These are phyloP conservation scores for Leccinum variicolor DNA, from an alignment of 768 basidiomycete genomes.

Conservation along the genomic window DNA sequence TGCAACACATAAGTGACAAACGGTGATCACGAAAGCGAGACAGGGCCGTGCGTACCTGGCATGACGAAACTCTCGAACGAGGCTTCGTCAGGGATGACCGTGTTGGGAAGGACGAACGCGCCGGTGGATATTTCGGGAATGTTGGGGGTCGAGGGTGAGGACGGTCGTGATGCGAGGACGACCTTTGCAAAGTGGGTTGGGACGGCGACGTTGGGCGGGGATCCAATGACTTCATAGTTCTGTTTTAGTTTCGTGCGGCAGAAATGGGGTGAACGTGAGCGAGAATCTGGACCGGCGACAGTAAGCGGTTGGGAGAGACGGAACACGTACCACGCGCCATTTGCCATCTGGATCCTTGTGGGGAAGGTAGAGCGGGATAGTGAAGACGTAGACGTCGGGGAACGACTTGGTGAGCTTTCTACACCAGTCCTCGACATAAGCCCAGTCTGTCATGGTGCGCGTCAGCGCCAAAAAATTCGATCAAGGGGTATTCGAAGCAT, in stretches of 20 bases:
- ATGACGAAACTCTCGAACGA: conserved; percentile 78
- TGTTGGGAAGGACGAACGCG: conserved; percentile 95
- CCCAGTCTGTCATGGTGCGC: conserved; percentile 68
- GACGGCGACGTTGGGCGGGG: conserved; percentile 85
- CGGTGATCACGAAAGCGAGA: background rate
- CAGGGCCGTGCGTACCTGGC: conserved; percentile 50
- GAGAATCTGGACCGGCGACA: background rate
- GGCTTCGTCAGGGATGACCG: conserved; percentile 82
- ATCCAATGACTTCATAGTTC: conserved; percentile 94
- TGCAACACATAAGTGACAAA: background rate
- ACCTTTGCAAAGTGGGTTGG: conserved; percentile 99
- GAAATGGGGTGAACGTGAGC: background rate
- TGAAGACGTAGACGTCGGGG: conserved; percentile 96
- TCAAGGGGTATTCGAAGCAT: background rate
- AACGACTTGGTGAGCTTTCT: conserved; percentile 83
- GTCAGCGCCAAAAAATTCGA: background rate
- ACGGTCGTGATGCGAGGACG: conserved; percentile 71
- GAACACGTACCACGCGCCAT: conserved; percentile 81
- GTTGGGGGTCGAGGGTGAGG: conserved; percentile 68
- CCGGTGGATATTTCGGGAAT: conserved; percentile 79
- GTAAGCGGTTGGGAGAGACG: background rate
- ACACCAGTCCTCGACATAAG: conserved; percentile 95
- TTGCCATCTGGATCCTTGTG: conserved; percentile 84
- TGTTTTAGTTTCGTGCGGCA: conserved; percentile 29
- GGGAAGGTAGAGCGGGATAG: conserved; percentile 94